These are phyloP conservation scores for Cryptosporidium sp. DNA, from an alignment of 169 alveolate species.

Conservation along the genomic window DNA sequence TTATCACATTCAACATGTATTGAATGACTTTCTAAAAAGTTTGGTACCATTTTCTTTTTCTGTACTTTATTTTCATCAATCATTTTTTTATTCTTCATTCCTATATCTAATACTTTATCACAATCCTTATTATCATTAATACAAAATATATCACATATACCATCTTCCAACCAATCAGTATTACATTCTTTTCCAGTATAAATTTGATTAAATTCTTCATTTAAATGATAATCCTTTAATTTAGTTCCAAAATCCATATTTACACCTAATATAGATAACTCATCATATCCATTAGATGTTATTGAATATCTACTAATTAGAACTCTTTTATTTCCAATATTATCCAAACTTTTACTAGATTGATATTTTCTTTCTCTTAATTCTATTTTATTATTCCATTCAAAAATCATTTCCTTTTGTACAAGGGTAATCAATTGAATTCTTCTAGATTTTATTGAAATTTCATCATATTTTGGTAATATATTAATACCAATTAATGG, in stretches of 20 bases:
- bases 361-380: slow-evolving; percentile 8
- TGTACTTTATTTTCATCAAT: neutral
- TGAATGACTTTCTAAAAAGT: slow-evolving; percentile 5
- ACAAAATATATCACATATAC: slow-evolving; percentile 59
- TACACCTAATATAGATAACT: slow-evolving; percentile 42
- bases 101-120: neutral
- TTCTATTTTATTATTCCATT: slow-evolving; percentile 2
- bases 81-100: neutral
- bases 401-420: slow-evolving; percentile 28
- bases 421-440: neutral
- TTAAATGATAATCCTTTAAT: slow-evolving; percentile 19
- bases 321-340: slow-evolving; percentile 11
- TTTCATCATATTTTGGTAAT: slow-evolving; percentile 65
- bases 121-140: slow-evolving; percentile 31
- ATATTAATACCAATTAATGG: slow-evolving; percentile 57
- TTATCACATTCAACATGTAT: slow-evolving; percentile 37
- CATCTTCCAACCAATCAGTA: slow-evolving; percentile 48
- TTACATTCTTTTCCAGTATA: neutral
- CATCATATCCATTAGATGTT: slow-evolving; percentile 35
- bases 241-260: neutral
- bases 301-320: slow-evolving; percentile 41
- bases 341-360: too few species aligned
- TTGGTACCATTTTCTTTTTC: neutral
- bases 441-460: slow-evolving; percentile 42
- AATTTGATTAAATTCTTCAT: neutral